Base-by-base conservation (phyloP, 139 green algal species). In the Raphidocelis subcapitata region DNA sequence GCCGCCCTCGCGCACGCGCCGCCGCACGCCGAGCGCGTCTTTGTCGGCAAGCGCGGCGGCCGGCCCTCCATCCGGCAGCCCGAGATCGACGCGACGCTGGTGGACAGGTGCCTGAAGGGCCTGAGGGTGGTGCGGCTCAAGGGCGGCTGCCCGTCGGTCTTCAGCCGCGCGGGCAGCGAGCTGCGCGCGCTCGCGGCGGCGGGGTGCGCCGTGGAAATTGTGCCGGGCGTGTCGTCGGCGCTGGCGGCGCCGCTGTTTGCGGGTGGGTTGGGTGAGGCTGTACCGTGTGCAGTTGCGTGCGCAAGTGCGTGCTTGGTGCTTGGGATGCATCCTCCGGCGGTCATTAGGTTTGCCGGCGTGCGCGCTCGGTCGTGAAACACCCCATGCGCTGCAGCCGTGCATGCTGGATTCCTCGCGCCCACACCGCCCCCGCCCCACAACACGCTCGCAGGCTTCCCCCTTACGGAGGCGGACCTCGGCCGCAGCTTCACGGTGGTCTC, bases 161-260 rank as follows among this genome's bases (percentile, higher is more conserved):
- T 95, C 77, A 87, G 79, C 3, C 73, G 91, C 14, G 75, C 85
- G 21, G 47, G 71, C 33, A 80, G 72, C 29, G 91, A 96, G 75
- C 69, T 90, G 52, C 67, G 65, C 0, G 89, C 88, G 20, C 78
- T 94, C 24, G 73, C 81, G 0, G 77, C 36, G 24, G 77, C 77
- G 0, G 74, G 76, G 5, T 46, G 73, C 28, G 37, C 31, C 51
- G 92, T 21, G 21, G 84, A 92, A 46, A 60, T 95, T 28, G 82
- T 94, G n/a, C 91, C 91, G 3, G 91, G 91, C 1, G 60, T 96
- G 0, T 93, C 87, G 0, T 91, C 88, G 1, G 85, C 82, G 5
- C 82, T 93, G 32, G 82, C 91, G 28, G 88, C 84, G 3, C 84
- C 89, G 18, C 51, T 94, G 15, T 64, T 89, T 3, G 90, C 89